phyloP scores from a whole-genome alignment of 257 asterid genomes.

The Petunia axillaris region DNA sequence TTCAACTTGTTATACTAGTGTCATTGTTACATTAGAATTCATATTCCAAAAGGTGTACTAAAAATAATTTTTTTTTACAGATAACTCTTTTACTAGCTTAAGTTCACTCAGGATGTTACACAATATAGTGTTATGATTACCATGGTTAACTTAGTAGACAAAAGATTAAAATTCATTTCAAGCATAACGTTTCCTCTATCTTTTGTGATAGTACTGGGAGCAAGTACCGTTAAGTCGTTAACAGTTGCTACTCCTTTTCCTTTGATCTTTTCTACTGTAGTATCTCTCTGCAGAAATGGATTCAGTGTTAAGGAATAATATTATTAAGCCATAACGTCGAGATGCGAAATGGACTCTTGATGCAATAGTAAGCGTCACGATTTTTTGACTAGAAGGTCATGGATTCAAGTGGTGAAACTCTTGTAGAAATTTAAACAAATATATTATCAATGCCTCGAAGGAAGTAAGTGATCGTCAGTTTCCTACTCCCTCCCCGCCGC shows the following conservation, averaged over 20 bases:
- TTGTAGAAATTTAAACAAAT: no score
- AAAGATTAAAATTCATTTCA: conserved; percentile 14
- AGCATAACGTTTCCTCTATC: not conserved
- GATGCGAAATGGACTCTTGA: no score
- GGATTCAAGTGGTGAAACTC: no score
- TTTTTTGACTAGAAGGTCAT: no score
- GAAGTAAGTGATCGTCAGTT: no score
- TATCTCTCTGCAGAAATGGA: no score
- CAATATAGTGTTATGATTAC: not conserved
- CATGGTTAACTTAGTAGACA: conserved; percentile 4
- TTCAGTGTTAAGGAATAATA: no score
- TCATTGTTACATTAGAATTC: not conserved
- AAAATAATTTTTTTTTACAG: conserved; percentile 7
- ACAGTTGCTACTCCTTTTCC: not conserved
- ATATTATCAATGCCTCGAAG: no score
- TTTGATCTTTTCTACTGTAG: not conserved
- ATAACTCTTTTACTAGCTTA: conserved; percentile 13
- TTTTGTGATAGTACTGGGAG: not conserved
- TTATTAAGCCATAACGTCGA: no score
- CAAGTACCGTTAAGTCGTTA: no score
- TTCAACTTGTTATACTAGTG: conserved; percentile 17
- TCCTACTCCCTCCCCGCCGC: no score
- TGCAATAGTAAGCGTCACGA: no score
- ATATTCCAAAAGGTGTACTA: not conserved
- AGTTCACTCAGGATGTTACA: not conserved